These are phyloP conservation scores for Dactylellina parvicollis DNA, from an alignment of 2,329 filamentous ascomycete species.

Conservation along the genomic window DNA sequence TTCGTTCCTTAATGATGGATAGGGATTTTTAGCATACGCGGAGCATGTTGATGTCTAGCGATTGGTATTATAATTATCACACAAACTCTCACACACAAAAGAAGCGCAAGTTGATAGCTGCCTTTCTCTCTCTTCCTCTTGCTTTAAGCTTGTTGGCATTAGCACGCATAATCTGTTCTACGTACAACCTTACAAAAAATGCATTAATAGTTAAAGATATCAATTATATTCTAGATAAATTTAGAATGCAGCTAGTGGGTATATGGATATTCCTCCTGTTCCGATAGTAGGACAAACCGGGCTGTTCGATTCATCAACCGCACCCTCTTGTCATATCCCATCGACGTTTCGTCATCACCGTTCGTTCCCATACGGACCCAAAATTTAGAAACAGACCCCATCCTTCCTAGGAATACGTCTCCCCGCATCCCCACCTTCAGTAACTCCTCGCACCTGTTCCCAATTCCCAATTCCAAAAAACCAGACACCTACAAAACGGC, in stretches of 20 bases:
- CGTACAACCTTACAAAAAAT: neutral
- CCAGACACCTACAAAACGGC: constrained; percentile 70
- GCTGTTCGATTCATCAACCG: no score
- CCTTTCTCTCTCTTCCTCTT: neutral
- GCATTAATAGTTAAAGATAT: neutral
- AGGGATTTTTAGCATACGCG: neutral
- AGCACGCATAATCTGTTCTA: neutral
- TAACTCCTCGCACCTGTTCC: neutral
- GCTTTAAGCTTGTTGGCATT: neutral
- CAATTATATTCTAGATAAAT: constrained; percentile 3
- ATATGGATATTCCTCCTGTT: no score
- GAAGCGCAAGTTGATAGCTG: constrained; percentile 5
- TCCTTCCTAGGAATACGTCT: no score
- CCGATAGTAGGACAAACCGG: no score
- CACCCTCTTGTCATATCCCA: no score
- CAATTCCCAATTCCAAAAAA: neutral
- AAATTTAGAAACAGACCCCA: no score
- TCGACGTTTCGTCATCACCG: no score
- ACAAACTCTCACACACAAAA: constrained; percentile 10
- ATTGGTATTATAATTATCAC: constrained; percentile 17
- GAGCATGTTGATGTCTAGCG: constrained; percentile 50
- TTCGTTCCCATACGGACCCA: no score
- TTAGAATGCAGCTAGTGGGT: no score
- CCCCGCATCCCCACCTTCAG: no score
- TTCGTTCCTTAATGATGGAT: constrained; percentile 12